These are phyloP conservation scores for Mortierella sp. DNA, from an alignment of 371 early-diverging fungal genomes.

Conservation along the genomic window DNA sequence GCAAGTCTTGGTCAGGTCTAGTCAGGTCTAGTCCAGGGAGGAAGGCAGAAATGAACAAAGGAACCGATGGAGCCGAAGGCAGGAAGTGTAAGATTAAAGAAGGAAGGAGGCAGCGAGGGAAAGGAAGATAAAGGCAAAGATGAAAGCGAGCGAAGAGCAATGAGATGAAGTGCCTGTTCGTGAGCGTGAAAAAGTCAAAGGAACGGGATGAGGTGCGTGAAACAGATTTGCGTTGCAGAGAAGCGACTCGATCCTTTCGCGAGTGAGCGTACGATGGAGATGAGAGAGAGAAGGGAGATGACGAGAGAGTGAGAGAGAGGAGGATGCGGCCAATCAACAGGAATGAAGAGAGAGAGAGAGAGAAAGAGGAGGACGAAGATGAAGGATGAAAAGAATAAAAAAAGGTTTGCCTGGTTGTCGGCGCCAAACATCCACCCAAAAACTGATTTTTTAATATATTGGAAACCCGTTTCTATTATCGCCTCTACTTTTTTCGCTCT, in stretches of 20 bases:
- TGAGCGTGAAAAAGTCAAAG: neutral
- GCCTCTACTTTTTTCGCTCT: neutral
- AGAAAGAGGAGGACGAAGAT: neutral
- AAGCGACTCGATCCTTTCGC: too few relatives aligned
- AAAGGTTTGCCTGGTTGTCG: neutral
- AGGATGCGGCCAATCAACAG: neutral
- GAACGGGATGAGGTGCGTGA: neutral
- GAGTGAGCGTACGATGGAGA: neutral
- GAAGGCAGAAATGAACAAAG: neutral
- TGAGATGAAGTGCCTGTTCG: conserved; percentile 2
- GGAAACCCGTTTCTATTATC: neutral
- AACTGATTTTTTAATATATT: too few relatives aligned
- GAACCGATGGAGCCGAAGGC: neutral
- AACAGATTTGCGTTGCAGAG: too few relatives aligned
- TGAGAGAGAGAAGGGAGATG: too few relatives aligned
- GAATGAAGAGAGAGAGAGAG: conserved; percentile 3
- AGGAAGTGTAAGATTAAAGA: neutral
- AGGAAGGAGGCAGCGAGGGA: neutral
- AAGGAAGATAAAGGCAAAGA: neutral
- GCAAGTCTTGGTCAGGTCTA: neutral
- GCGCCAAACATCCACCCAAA: too few relatives aligned
- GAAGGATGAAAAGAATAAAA: neutral
- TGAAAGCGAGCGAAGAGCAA: neutral
- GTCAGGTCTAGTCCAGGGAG: neutral
- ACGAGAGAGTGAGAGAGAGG: conserved; percentile 3